Evolutionary conservation across 2,329 filamentous ascomycete genomes (phyloP).

Genomic region (Botrytis pseudocinerea): DNA sequence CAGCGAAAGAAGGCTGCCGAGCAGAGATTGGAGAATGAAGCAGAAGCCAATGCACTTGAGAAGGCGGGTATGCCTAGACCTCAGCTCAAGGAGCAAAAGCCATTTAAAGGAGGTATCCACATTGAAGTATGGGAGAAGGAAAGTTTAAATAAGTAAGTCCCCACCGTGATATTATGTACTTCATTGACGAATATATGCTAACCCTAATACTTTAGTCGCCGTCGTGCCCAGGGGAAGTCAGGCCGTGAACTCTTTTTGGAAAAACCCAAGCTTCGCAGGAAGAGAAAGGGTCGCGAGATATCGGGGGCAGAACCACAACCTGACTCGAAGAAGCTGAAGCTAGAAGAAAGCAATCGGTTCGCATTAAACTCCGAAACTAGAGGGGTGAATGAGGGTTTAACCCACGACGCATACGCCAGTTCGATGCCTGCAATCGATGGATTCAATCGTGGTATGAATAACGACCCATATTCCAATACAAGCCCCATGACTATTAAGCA

Average conservation of each 20-base stretch:
- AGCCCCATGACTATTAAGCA: neutral
- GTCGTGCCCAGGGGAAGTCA: neutral
- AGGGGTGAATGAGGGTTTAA: too few relatives aligned
- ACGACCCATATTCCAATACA: rapidly evolving
- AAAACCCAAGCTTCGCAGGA: neutral
- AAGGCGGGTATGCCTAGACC: neutral
- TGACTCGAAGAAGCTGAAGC: neutral
- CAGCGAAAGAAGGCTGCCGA: neutral
- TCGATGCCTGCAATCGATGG: neutral
- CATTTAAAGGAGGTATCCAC: neutral
- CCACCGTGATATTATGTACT: neutral
- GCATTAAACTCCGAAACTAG: rapidly evolving
- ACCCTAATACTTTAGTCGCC: neutral
- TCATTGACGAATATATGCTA: neutral
- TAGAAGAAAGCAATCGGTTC: neutral
- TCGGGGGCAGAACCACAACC: neutral
- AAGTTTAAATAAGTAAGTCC: neutral
- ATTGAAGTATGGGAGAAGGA: neutral
- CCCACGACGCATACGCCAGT: neutral
- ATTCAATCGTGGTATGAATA: neutral
- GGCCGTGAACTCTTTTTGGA: neutral
- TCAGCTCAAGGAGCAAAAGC: neutral
- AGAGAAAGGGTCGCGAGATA: neutral
- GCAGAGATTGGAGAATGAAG: neutral
- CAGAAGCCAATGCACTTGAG: neutral